Base-by-base conservation (phyloP, 495 filamentous ascomycete species). In the Acidomyces sp. region DNA sequence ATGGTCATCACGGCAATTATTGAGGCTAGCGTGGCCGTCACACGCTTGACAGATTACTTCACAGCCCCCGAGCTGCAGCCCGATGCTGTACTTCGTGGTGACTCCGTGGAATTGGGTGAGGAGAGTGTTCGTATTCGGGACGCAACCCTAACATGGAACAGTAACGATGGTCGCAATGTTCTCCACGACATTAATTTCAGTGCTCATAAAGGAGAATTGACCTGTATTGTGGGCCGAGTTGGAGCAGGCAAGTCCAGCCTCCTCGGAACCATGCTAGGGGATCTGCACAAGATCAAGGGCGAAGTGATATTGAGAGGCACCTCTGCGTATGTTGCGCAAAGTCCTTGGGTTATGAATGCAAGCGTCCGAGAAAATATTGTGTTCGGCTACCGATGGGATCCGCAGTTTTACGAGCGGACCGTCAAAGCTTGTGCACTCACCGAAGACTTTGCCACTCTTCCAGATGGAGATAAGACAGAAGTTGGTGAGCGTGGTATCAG, bases 1-100 rank as follows among this genome's bases (percentile, higher is more conserved):
- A 93, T 96, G 85, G 88, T 99, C 10, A 95, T 99, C 55, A 94
- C 90, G 12, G 78, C 86, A 1, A 78, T 96, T 36, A 85, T 99
- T 39, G 92, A 99, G 58, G 87, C 92, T n/a, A 80, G 72, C 19
- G 92, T 99, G 34, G 92, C 92, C 21, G 84, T 86, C 17, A 75
- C 71, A 12, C 80, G 92, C 52, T 66, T 99, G 53, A 92, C 86
- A 0, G 74, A 79, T 12, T 96, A 80, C 57, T 74, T 99, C 44
- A 73, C 65, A 0, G 84, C 92, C 5, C 87, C 95, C 50, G 92
- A 99, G 58, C 62, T 96, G 26, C 92, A 99, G 53, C 56, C 68
- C 2, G 79, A 95, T 57, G 88, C 92, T 26, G 78, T 99, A 20
- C 52, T 68, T 25, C 62, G 69, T 36, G 70, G 81, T 55, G 72